Evolutionary conservation across 495 filamentous ascomycete species (phyloP), one percentile per base, ranked within the genome.

Genomic region (Rhizodiscina lignyota): DNA sequence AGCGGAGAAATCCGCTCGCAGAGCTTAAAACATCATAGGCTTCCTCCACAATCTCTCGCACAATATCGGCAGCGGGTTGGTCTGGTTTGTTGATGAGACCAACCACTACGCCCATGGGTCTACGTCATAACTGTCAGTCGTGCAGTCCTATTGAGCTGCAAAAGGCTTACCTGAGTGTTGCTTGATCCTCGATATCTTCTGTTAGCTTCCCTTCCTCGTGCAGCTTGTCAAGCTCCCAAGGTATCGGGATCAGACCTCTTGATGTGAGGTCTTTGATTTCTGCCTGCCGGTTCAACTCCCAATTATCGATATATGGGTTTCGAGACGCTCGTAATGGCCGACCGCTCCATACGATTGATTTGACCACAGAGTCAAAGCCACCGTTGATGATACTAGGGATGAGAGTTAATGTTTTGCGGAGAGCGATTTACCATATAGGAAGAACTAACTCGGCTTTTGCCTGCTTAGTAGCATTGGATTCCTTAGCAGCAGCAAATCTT

Each of bases 11-110:
- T 12, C 15, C 34, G 15, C 30, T 17, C 5, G 44, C 41, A 16
- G 21, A 17, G 17, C 35, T 40, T 12, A 48, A 18, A 18, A 43
- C 34, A 13, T 27, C 31, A 0, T 28, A 15, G 5, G 45, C 38
- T 39, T 48, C 45, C 11, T 45, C 21, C 12, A 48, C 45, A 37
- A 48, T 48, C 19, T 48, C 45, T 22, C 35, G 34, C 12, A 48
- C 45, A 37, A 48, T 44, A 6, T 48, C 41, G 1, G 21, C 42
- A 2, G 45, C 45, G 4, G 41, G 29, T 28, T 48, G 45, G 6
- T 40, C 35, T 11, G 17, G 24, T 28, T 48, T 48, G 20, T 40
- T 48, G 1, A 48, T 41, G 11, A 36, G 33, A 4, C 45, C 45
- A 4, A 36, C 45, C 4, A 45, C 45, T 21, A 48, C 44, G 10